phyloP scores from a whole-genome alignment of 192 early-diverging fungal genomes.

The Backusella macrospora region DNA sequence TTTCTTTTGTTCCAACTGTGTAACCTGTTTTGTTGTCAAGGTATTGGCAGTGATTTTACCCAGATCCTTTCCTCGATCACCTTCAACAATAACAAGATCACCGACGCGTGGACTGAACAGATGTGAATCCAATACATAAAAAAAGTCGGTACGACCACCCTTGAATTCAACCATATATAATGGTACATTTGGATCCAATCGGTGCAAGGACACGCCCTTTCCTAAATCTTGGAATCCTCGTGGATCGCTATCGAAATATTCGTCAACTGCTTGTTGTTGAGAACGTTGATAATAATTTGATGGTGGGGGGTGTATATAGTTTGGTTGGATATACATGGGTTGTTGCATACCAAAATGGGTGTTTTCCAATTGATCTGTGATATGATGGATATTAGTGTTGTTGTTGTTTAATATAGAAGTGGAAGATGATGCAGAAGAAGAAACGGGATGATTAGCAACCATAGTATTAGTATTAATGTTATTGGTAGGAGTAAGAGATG shows the following conservation, averaged over 20 bases:
- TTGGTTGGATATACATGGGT: conserved; percentile 14
- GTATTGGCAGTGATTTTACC: conserved; percentile 83
- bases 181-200: conserved; percentile 53
- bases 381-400: conserved; percentile 60
- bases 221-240: conserved; percentile 39
- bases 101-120: conserved; percentile 56
- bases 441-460: no score
- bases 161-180: conserved; percentile 90
- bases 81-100: conserved; percentile 86
- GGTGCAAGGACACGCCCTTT: conserved; percentile 50
- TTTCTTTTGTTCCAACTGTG: conserved; percentile 39
- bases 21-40: conserved; percentile 59
- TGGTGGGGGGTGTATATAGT: conserved; percentile 9
- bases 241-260: conserved; percentile 44
- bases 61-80: conserved; percentile 87
- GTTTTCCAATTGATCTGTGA: conserved; percentile 45
- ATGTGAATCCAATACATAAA: conserved; percentile 64
- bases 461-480: not conserved
- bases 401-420: no score
- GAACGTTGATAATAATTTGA: not conserved
- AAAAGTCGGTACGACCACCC: conserved; percentile 82
- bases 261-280: conserved; percentile 21
- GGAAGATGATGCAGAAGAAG: no score
- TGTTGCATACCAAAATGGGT: conserved; percentile 23
- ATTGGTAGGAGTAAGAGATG: not conserved